Conservation (phyloP, 2,329 filamentous ascomycete species). For the Nigrospora osmanthi region DNA sequence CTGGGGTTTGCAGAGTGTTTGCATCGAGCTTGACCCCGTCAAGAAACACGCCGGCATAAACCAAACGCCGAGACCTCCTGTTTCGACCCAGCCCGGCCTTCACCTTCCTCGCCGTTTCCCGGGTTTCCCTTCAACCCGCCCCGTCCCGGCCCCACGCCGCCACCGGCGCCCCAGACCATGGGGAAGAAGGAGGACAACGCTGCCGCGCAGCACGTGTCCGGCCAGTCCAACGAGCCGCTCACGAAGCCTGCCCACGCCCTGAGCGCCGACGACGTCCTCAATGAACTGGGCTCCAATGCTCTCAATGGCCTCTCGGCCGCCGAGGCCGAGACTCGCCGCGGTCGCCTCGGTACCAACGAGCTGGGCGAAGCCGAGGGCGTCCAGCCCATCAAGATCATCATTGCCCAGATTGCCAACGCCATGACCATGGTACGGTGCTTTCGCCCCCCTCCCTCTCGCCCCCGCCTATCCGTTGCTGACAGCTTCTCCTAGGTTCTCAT, state of each 20-base stretch:
- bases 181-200: not conserved
- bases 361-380: slow-evolving; percentile 49
- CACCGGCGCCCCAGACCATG: not conserved
- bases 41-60: too few species aligned
- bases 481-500: slow-evolving; percentile 29
- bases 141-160: too few species aligned
- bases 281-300: slow-evolving; percentile 42
- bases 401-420: slow-evolving; percentile 56
- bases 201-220: not conserved
- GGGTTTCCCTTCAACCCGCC: too few species aligned
- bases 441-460: not conserved
- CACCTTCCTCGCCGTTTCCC: too few species aligned
- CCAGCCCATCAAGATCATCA: slow-evolving; percentile 47
- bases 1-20: too few species aligned
- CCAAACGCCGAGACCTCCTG: too few species aligned
- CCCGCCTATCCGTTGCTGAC: not conserved
- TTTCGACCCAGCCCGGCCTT: too few species aligned
- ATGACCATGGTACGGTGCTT: slow-evolving; percentile 48
- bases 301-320: slow-evolving; percentile 45
- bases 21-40: too few species aligned
- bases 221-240: slow-evolving; percentile 25
- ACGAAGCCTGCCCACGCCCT: slow-evolving; percentile 50
- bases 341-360: slow-evolving; percentile 51
- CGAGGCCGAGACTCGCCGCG: slow-evolving; percentile 42
- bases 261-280: slow-evolving; percentile 33